Conservation (phyloP, 108 stramenopile species). For the Skeletonema tropicum region DNA sequence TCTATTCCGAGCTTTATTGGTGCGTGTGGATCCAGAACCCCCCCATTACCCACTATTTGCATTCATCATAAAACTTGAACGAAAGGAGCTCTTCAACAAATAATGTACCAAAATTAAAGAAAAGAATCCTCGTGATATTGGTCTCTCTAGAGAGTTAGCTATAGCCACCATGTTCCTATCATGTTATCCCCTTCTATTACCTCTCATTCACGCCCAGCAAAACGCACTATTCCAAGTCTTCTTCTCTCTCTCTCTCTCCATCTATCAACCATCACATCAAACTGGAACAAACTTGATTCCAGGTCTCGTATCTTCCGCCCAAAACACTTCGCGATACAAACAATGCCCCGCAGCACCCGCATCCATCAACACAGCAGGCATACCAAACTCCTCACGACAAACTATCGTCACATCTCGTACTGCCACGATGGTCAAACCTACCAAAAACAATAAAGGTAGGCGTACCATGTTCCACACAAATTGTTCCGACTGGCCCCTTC, state of each 20-base stretch:
- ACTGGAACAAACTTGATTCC: constrained; percentile 43
- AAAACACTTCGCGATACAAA: constrained; percentile 48
- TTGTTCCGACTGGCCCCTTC: constrained; percentile 25
- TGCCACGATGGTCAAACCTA: constrained; percentile 14
- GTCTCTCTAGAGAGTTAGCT: no score
- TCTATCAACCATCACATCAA: not conserved
- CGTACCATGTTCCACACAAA: constrained; percentile 21
- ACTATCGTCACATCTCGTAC: constrained; percentile 31
- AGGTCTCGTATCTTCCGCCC: constrained; percentile 44
- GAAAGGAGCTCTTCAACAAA: no score
- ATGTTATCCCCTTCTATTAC: no score
- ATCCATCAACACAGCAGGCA: constrained; percentile 35
- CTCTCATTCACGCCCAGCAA: no score
- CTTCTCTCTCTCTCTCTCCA: not conserved
- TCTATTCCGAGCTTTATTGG: no score
- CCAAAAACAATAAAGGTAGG: constrained; percentile 23
- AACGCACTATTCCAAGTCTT: no score
- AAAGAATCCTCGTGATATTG: no score
- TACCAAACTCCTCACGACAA: constrained; percentile 30
- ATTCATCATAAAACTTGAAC: no score
- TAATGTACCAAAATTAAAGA: no score
- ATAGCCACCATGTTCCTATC: no score
- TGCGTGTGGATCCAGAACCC: no score
- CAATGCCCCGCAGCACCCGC: constrained; percentile 32
- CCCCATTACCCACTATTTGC: no score